phyloP scores from a whole-genome alignment of 768 basidiomycete genomes.

The Brasilioporus rufonigricans region DNA sequence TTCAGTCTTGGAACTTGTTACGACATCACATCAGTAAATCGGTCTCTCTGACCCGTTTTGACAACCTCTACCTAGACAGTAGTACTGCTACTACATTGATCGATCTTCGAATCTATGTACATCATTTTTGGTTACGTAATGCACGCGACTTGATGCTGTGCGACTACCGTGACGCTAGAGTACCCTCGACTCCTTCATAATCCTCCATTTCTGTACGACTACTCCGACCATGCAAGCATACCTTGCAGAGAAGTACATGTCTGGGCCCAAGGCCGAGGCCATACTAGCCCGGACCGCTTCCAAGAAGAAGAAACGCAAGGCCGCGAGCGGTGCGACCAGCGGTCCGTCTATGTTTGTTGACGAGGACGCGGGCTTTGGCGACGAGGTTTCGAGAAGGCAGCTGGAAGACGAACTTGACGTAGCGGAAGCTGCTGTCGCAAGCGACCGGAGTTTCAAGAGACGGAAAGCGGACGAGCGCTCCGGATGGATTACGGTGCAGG shows the following conservation, averaged over 20 bases:
- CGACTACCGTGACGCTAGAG: too few relatives aligned
- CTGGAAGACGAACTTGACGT: conserved; percentile 54
- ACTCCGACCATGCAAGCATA: conserved; percentile 63
- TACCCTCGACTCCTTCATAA: too few relatives aligned
- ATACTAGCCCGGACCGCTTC: conserved; percentile 68
- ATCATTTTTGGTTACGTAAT: too few relatives aligned
- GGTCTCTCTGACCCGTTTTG: background rate
- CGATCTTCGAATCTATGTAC: too few relatives aligned
- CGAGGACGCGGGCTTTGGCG: conserved; percentile 72
- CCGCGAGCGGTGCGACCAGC: conserved; percentile 22
- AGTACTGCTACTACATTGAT: background rate
- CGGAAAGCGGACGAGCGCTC: conserved; percentile 55
- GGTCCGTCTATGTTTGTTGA: conserved; percentile 47
- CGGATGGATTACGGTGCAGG: conserved; percentile 69
- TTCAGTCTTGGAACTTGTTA: too few relatives aligned
- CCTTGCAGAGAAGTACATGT: conserved; percentile 92
- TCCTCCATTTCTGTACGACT: too few relatives aligned
- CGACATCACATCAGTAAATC: too few relatives aligned
- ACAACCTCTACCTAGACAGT: too few relatives aligned
- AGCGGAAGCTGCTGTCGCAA: conserved; percentile 65
- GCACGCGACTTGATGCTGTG: too few relatives aligned
- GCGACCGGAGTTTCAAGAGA: conserved; percentile 77
- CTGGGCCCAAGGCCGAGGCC: conserved; percentile 93
- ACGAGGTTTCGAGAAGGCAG: conserved; percentile 42
- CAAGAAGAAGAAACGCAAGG: conserved; percentile 70